Evolutionary conservation across 129 eudicot genomes (phyloP).

Genomic region (Helianthus annuus): DNA sequence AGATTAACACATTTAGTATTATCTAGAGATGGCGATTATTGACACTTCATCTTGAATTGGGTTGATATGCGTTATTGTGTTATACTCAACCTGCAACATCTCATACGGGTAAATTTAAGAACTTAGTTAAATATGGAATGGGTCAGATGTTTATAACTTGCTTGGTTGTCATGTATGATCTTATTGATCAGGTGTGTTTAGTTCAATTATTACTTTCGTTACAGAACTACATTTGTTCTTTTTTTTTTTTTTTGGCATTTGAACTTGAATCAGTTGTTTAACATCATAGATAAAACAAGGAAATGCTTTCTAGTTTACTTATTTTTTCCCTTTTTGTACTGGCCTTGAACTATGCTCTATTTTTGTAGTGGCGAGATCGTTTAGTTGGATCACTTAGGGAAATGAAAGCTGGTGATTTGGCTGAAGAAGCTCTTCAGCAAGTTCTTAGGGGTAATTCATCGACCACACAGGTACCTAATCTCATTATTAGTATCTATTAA

Average conservation of each 20-base stretch:
- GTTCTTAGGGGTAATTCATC: conserved; percentile 36
- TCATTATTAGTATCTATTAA: neutral
- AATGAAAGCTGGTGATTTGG: conserved; percentile 56
- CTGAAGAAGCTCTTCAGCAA: conserved; percentile 51
- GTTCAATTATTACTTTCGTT: neutral
- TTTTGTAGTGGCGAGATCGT: conserved; percentile 84
- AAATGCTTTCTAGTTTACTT: conserved; percentile 13
- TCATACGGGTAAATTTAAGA: neutral
- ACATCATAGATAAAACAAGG: conserved; percentile 21
- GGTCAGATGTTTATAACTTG: conserved; percentile 1
- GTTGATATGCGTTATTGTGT: neutral
- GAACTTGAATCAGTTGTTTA: conserved; percentile 13
- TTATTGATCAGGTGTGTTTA: neutral
- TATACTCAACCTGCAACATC: too few species aligned
- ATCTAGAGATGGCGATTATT: neutral
- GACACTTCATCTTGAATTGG: neutral
- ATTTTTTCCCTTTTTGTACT: neutral
- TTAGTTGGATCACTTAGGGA: conserved; percentile 78
- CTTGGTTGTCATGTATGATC: conserved; percentile 3
- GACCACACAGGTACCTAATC: conserved; percentile 37
- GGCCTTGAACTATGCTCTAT: conserved; percentile 7
- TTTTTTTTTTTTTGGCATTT: conserved; percentile 8
- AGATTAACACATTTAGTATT: conserved; percentile 9
- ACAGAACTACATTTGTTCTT: neutral
- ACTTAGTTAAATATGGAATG: neutral